phyloP scores from a whole-genome alignment of 2,329 filamentous ascomycete species.

The Fusarium caatingaense region DNA sequence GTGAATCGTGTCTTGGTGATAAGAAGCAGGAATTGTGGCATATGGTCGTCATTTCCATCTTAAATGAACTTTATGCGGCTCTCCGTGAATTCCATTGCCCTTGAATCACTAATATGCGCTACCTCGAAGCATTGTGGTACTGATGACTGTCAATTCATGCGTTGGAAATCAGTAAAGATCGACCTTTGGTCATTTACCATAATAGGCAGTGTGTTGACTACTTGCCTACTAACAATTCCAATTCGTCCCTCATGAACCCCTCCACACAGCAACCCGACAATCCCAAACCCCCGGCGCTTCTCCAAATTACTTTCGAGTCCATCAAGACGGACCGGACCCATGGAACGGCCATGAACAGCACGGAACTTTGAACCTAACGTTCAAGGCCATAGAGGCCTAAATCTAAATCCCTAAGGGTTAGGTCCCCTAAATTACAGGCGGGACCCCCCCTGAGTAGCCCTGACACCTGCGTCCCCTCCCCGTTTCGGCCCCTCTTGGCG shows the following conservation, averaged over 20 bases:
- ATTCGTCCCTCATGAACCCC: constrained; percentile 19
- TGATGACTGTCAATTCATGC: neutral
- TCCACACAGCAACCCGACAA: constrained; percentile 21
- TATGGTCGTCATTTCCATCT: neutral
- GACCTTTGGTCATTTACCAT: constrained; percentile 11
- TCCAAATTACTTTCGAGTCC: constrained; percentile 20
- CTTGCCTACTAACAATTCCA: neutral
- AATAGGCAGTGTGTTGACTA: constrained; percentile 34
- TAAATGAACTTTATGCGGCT: constrained; percentile 8
- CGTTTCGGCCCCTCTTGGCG: constrained; percentile 34
- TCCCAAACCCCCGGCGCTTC: constrained; percentile 7
- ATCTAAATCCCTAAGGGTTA: neutral
- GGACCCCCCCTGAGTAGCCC: constrained; percentile 13
- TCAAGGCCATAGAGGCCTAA: neutral
- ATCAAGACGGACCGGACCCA: constrained; percentile 7
- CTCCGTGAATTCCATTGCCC: neutral
- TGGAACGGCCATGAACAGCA: neutral
- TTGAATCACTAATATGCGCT: neutral
- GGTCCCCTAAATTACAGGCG: constrained; percentile 36
- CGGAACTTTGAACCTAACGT: neutral
- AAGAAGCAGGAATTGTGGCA: constrained; percentile 31
- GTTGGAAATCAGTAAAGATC: constrained; percentile 1
- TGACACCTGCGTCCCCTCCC: constrained; percentile 17
- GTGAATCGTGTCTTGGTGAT: neutral
- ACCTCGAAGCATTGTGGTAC: neutral